Percentiles rank a stretch among this genome's conserved stretches.
These are phyloP conservation scores for Acanthamoeba royreba DNA, from an alignment of 208 protist species.

Conservation along the genomic window DNA sequence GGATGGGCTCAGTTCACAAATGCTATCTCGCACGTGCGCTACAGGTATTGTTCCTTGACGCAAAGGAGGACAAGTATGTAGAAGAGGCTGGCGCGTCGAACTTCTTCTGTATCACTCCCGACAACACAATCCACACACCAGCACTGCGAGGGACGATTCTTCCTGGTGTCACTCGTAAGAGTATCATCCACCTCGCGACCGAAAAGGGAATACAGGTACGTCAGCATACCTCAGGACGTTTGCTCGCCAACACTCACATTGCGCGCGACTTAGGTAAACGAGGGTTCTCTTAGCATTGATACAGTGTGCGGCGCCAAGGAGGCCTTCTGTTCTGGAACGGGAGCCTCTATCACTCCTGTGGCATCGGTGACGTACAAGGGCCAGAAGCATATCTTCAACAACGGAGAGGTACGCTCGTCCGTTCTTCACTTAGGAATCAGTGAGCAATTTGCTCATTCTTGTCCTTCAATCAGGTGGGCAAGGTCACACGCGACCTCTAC, in stretches of 20 bases:
- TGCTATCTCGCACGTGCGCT: no score
- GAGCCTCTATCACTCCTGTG: constrained; percentile 41
- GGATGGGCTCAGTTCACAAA: no score
- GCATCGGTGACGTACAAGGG: constrained; percentile 33
- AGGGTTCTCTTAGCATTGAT: background rate
- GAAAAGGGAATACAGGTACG: constrained; percentile 14
- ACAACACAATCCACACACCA: constrained; percentile 20
- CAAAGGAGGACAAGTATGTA: constrained; percentile 44
- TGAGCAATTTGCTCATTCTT: no score
- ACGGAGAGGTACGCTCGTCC: background rate
- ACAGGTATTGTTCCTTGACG: constrained; percentile 39
- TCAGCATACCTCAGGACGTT: background rate
- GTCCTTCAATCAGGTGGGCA: background rate
- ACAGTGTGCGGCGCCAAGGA: constrained; percentile 26
- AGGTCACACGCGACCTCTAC: constrained; percentile 33
- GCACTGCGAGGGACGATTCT: constrained; percentile 21
- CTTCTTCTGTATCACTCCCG: constrained; percentile 15
- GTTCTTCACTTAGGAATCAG: no score
- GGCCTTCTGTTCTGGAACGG: constrained; percentile 40
- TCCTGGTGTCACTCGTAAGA: constrained; percentile 30
- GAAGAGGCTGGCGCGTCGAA: constrained; percentile 45
- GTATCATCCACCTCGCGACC: constrained; percentile 31
- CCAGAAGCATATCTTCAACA: constrained; percentile 7
- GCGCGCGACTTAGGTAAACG: background rate
- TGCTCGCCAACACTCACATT: background rate